phyloP scores from a whole-genome alignment of 805 yeast genomes.

The Starmera dryadoides region DNA sequence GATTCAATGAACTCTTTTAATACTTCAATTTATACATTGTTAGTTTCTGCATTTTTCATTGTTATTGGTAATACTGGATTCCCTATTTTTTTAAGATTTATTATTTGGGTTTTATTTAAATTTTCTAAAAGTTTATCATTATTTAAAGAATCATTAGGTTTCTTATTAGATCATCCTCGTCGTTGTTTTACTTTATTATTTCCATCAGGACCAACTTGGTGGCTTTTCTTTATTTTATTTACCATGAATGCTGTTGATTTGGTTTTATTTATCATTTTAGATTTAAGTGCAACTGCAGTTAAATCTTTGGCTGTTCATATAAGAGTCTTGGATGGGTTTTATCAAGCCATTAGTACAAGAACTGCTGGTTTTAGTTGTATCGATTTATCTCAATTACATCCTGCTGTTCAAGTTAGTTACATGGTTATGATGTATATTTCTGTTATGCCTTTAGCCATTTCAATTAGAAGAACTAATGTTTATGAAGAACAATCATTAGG shows the following conservation, averaged over 20 bases:
- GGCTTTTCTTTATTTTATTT: constrained; percentile 74
- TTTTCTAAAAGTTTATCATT: constrained; percentile 58
- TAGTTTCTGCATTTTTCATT: constrained; percentile 62
- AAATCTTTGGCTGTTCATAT: constrained; percentile 55
- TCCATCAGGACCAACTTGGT: constrained; percentile 93
- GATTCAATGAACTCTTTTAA: constrained; percentile 70
- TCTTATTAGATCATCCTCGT: constrained; percentile 90
- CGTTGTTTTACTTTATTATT: constrained; percentile 91
- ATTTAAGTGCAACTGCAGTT: constrained; percentile 48
- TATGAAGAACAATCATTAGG: constrained; percentile 97
- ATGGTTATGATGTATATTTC: constrained; percentile 98
- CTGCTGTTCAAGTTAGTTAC: constrained; percentile 90
- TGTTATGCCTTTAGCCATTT: constrained; percentile 91
- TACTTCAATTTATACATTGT: constrained; percentile 54
- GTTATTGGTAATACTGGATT: constrained; percentile 94
- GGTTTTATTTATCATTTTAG: constrained; percentile 73
- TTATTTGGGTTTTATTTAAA: constrained; percentile 75
- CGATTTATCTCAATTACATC: constrained; percentile 63
- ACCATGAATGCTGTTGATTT: constrained; percentile 71
- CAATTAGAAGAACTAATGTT: constrained; percentile 93
- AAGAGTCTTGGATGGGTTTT: constrained; percentile 74
- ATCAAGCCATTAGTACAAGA: constrained; percentile 87
- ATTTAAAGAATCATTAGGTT: constrained; percentile 69
- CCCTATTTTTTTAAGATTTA: constrained; percentile 73
- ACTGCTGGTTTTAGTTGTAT: constrained; percentile 87